Evolutionary conservation across 306 rosid species (phyloP), one percentile per base, ranked within the genome.

Genomic region (Citrullus mucosospermus): DNA sequence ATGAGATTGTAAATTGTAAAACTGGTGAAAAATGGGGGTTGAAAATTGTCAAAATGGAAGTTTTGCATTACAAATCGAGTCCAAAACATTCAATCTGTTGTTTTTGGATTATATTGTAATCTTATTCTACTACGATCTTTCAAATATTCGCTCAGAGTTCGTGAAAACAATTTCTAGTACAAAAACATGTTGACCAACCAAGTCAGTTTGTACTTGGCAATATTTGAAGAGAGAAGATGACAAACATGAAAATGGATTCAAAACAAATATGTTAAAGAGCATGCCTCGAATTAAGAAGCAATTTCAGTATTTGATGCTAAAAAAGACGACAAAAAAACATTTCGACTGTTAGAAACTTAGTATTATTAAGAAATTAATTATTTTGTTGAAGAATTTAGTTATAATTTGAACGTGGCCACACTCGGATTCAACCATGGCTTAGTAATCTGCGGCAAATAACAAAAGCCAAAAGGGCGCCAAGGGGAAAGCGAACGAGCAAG

Each of bases 391-490:
- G 6, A 67, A 20, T 41, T 20, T 22, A 41, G 18, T 68, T 39
- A 3, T 73, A 30, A 28, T 36, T 51, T 51, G 77, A 73, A 51
- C 6, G 5, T 68, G 9, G 55, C 8, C 55, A 39, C 55, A 68
- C 54, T 43, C 53, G 2, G 10, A 68, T 43, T 68, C 58, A 46
- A 68, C 36, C 17, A 11, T 43, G 36, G 34, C 36, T 68, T 68
- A 46, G 18, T 22, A 22, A 70, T 12, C 57, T 22, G 39, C 57
- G 77, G 44, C 59, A 30, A 30, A 73, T 15, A 73, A 30, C 16
- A 28, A 10, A 73, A 50, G 77, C 28, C 25, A 73, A 73, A 73
- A 73, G 16, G 76, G 77, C 77, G 77, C 77, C 77, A 73, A 30
- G 25, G 77, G 44, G 36, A 32, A 22, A 51, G 77, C 6, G 28